Conservation (phyloP, 495 filamentous ascomycete species). For the Lichenothelia convexa region DNA sequence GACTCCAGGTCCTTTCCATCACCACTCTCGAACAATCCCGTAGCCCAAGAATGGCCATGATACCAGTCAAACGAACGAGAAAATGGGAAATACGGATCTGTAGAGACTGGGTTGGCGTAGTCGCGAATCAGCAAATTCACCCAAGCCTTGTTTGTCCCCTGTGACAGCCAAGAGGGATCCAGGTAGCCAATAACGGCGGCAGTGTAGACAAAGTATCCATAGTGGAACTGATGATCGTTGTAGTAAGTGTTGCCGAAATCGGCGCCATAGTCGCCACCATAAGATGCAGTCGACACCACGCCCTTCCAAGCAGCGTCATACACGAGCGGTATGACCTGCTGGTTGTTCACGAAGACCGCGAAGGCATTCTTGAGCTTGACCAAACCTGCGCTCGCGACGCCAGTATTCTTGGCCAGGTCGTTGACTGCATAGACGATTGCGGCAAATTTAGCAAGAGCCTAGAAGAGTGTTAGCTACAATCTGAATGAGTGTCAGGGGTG, state of each 20-base stretch:
- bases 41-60: constrained; percentile 90
- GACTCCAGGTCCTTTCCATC: constrained; percentile 92
- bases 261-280: constrained; percentile 30
- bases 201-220: constrained; percentile 74
- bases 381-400: constrained; percentile 42
- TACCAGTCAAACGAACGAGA: constrained; percentile 87
- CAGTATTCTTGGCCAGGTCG: constrained; percentile 41
- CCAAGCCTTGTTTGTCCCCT: constrained; percentile 47
- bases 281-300: constrained; percentile 63
- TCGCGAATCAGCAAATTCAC: constrained; percentile 44
- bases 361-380: constrained; percentile 56
- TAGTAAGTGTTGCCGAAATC: constrained; percentile 78
- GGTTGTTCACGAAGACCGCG: constrained; percentile 55
- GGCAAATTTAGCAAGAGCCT: constrained; percentile 77
- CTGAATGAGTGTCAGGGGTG: not conserved
- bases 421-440: constrained; percentile 48
- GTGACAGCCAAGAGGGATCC: constrained; percentile 53
- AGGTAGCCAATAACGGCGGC: constrained; percentile 72
- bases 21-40: constrained; percentile 75
- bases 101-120: constrained; percentile 51
- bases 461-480: constrained; percentile 11
- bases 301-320: constrained; percentile 57
- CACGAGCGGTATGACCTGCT: constrained; percentile 57
- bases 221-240: constrained; percentile 97
- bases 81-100: constrained; percentile 66